These are phyloP conservation scores for Metarhizium brunneum DNA, from an alignment of 2,329 filamentous ascomycete species.

Conservation along the genomic window DNA sequence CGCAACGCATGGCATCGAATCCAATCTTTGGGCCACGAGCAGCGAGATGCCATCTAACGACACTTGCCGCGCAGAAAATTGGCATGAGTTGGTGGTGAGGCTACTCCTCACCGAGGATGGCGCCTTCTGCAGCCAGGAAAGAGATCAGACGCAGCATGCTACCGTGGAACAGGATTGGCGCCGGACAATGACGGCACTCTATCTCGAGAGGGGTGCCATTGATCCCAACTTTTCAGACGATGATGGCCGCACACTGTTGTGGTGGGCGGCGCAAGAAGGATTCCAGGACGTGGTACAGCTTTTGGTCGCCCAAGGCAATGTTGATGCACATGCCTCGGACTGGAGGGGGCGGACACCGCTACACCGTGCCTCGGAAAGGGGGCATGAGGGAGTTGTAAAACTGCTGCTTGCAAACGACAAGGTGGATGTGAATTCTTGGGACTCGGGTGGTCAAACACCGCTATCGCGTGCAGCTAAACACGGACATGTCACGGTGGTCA, in stretches of 20 bases:
- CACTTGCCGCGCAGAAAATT: neutral
- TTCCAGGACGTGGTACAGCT: too few species aligned
- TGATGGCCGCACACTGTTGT: neutral
- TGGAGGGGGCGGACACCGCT: neutral
- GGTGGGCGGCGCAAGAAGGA: too few species aligned
- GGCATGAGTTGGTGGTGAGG: neutral
- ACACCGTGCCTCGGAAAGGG: neutral
- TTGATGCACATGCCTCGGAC: too few species aligned
- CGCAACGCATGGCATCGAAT: neutral
- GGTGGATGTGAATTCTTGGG: neutral
- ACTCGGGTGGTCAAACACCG: neutral
- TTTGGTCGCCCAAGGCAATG: too few species aligned
- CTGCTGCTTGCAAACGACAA: neutral
- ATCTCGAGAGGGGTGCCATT: neutral
- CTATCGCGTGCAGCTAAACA: neutral
- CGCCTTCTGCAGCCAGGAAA: too few species aligned
- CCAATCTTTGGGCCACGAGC: neutral
- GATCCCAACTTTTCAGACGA: neutral
- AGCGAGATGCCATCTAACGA: neutral
- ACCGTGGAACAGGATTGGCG: too few species aligned
- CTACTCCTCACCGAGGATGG: neutral
- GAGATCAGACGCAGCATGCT: too few species aligned
- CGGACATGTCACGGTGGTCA: neutral
- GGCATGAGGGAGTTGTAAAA: neutral
- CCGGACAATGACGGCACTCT: too few species aligned